A percentile compares a stretch with the other conserved stretches of the same genome.
phyloP scores from a whole-genome alignment of 306 rosid species.

The Aeschynomene evenia region DNA sequence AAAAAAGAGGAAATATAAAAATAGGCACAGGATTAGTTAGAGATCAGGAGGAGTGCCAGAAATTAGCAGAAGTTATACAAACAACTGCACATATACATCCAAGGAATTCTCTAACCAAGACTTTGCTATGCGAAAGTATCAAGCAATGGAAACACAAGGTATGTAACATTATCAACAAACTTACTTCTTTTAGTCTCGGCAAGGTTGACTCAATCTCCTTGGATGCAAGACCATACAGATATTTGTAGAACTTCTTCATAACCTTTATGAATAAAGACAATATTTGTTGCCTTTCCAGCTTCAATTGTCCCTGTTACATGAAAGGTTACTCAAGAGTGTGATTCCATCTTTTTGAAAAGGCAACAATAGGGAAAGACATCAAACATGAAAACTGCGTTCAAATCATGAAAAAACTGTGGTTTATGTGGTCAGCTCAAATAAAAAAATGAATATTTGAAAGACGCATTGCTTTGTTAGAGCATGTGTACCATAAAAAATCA shows the following conservation, averaged over 20 bases:
- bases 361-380: neutral
- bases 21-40: constrained; percentile 11
- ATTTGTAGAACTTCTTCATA: constrained; percentile 72
- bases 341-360: constrained; percentile 14
- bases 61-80: neutral
- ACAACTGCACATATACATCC: neutral
- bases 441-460: neutral
- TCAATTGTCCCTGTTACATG: constrained; percentile 60
- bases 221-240: constrained; percentile 57
- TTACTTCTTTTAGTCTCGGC: constrained; percentile 80
- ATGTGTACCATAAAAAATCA: neutral
- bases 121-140: neutral
- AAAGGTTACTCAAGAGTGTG: constrained; percentile 9
- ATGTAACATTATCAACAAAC: constrained; percentile 16
- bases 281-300: constrained; percentile 74
- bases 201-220: constrained; percentile 74
- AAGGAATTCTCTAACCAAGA: constrained; percentile 17
- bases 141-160: neutral
- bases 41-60: neutral
- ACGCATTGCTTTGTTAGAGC: neutral
- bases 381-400: constrained; percentile 3
- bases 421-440: neutral
- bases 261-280: constrained; percentile 79
- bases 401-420: neutral
- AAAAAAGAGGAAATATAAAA: neutral